Evolutionary conservation across 2,329 filamentous ascomycete genomes (phyloP).

Genomic region (Fusarium robinianum): DNA sequence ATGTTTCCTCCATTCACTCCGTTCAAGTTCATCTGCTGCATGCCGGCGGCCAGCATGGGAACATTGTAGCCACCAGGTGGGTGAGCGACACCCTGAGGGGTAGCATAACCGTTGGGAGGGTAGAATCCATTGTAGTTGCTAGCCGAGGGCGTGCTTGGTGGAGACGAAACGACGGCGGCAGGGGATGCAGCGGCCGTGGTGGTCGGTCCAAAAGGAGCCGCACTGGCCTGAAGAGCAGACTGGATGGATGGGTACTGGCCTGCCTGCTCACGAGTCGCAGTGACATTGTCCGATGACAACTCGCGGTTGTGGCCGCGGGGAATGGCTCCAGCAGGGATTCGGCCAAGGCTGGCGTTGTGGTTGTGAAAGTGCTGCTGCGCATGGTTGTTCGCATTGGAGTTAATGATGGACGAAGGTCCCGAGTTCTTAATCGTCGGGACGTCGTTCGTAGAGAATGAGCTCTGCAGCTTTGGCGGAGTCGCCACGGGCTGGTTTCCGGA

Average conservation of each 20-base stretch:
- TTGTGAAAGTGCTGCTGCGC: slow-evolving; percentile 70
- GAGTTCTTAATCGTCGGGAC: slow-evolving; percentile 81
- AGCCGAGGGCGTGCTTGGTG: slow-evolving; percentile 29
- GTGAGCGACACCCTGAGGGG: slow-evolving; percentile 36
- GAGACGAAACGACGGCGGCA: slow-evolving; percentile 34
- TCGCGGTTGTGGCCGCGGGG: slow-evolving; percentile 75
- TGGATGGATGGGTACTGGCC: slow-evolving; percentile 63
- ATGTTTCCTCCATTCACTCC: slow-evolving; percentile 47
- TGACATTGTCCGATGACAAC: slow-evolving; percentile 58
- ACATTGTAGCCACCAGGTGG: slow-evolving; percentile 39
- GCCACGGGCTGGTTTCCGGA: slow-evolving; percentile 58
- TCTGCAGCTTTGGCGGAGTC: slow-evolving; percentile 75
- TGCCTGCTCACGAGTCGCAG: slow-evolving; percentile 49
- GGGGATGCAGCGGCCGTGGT: slow-evolving; percentile 38
- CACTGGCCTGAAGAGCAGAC: slow-evolving; percentile 78
- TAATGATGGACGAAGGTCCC: slow-evolving; percentile 51
- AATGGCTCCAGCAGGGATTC: slow-evolving; percentile 70
- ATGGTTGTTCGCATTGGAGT: slow-evolving; percentile 59
- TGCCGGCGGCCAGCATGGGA: slow-evolving; percentile 65
- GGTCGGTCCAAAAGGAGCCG: slow-evolving; percentile 75
- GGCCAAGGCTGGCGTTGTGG: slow-evolving; percentile 81
- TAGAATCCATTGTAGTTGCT: slow-evolving; percentile 43
- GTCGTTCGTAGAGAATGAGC: slow-evolving; percentile 89
- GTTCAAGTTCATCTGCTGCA: slow-evolving; percentile 67
- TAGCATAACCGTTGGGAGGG: slow-evolving; percentile 37